A percentile compares a stretch with the other conserved stretches of the same genome.
These are phyloP conservation scores for Rutidosis leptorrhynchoides DNA, from an alignment of 129 eudicot genomes.

Conservation along the genomic window DNA sequence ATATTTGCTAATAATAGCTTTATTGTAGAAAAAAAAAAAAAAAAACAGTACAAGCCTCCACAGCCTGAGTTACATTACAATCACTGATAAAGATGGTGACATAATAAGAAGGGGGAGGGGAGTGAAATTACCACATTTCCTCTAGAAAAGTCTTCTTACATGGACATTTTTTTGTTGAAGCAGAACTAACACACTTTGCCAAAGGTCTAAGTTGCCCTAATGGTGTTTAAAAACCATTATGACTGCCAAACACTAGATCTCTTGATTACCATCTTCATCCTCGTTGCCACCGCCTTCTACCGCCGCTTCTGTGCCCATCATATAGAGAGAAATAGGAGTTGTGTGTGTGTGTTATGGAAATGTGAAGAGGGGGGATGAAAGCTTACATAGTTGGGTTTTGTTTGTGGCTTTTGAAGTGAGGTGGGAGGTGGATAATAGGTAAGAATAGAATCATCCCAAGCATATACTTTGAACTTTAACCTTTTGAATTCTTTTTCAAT, in stretches of 20 bases:
- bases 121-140: slow-evolving; percentile 28
- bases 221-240: slow-evolving; percentile 38
- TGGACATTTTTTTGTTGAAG: slow-evolving; percentile 16
- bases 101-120: neutral
- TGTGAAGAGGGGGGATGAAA: slow-evolving; percentile 24
- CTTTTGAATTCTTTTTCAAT: slow-evolving; percentile 24
- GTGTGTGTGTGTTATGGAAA: neutral
- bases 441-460: slow-evolving; percentile 42
- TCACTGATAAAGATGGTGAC: slow-evolving; percentile 13
- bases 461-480: slow-evolving; percentile 42
- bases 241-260: slow-evolving; percentile 16
- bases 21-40: slow-evolving; percentile 24
- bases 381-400: slow-evolving; percentile 24
- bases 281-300: slow-evolving; percentile 25
- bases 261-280: slow-evolving; percentile 13
- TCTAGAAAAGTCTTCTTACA: slow-evolving; percentile 7
- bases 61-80: neutral
- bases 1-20: slow-evolving; percentile 10
- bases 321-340: slow-evolving; percentile 4
- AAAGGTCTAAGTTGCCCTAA: slow-evolving; percentile 53
- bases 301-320: slow-evolving; percentile 23
- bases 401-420: slow-evolving; percentile 27
- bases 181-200: slow-evolving; percentile 31
- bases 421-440: slow-evolving; percentile 42
- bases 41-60: slow-evolving; percentile 20